Evolutionary conservation across 495 filamentous ascomycete species (phyloP).

Genomic region (Penicillium paradoxum): DNA sequence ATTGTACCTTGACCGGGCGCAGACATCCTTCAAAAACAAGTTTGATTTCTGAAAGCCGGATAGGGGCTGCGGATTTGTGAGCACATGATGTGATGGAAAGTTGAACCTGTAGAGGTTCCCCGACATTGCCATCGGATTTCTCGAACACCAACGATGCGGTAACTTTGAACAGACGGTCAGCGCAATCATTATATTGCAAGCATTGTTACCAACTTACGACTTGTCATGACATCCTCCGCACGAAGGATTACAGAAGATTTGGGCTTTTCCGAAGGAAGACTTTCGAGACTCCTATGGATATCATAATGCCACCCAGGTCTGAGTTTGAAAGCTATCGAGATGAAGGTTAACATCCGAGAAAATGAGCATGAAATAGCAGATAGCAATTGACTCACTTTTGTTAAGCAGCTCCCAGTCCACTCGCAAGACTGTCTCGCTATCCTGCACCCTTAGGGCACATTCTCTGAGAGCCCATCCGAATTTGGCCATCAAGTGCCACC

Average conservation of each 20-base stretch:
- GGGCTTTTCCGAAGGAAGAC: slow-evolving; percentile 41
- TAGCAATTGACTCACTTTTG: slow-evolving; percentile 45
- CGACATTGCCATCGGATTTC: slow-evolving; percentile 72
- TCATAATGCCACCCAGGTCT: slow-evolving; percentile 65
- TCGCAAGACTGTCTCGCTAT: slow-evolving; percentile 61
- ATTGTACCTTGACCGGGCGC: slow-evolving; percentile 48
- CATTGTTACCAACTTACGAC: slow-evolving; percentile 41
- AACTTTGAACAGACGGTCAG: slow-evolving; percentile 38
- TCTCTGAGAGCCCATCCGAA: slow-evolving; percentile 69
- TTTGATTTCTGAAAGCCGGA: slow-evolving; percentile 60
- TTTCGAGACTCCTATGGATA: slow-evolving; percentile 63
- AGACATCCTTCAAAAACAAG: slow-evolving; percentile 66
- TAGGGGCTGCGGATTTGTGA: slow-evolving; percentile 53
- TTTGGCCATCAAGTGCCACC: slow-evolving; percentile 71
- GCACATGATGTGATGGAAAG: slow-evolving; percentile 67
- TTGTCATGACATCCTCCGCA: slow-evolving; percentile 64
- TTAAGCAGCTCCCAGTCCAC: slow-evolving; percentile 85
- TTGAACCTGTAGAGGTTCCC: slow-evolving; percentile 69
- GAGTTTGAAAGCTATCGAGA: slow-evolving; percentile 52
- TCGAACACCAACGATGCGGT: slow-evolving; percentile 69
- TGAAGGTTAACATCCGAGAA: slow-evolving; percentile 6
- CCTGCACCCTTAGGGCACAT: slow-evolving; percentile 59
- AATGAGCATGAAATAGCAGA: not conserved
- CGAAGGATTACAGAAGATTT: slow-evolving; percentile 62
- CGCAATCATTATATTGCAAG: not conserved